These are phyloP conservation scores for Globisporangium canariense DNA, from an alignment of 352 stramenopile genomes.

Conservation along the genomic window DNA sequence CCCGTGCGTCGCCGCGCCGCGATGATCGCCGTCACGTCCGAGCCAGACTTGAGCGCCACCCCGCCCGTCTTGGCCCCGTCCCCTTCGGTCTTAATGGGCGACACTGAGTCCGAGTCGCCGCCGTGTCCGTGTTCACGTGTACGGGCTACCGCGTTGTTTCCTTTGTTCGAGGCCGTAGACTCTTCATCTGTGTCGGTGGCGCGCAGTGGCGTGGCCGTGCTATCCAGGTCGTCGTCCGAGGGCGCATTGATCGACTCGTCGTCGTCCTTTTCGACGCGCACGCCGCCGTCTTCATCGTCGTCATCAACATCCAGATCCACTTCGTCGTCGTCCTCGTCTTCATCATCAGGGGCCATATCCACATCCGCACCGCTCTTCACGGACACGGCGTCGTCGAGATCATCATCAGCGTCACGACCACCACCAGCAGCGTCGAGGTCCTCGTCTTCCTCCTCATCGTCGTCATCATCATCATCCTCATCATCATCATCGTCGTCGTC, in stretches of 20 bases:
- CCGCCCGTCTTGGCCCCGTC: conserved; percentile 9
- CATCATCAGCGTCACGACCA: conserved; percentile 16
- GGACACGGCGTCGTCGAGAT: conserved; percentile 12
- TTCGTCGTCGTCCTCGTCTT: conserved; percentile 24
- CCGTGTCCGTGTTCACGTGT: background rate
- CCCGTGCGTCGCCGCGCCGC: conserved; percentile 60
- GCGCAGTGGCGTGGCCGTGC: conserved; percentile 46
- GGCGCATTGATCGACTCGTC: conserved; percentile 70
- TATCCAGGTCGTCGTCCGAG: conserved; percentile 76
- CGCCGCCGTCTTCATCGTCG: conserved; percentile 50
- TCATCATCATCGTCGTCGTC: conserved; percentile 41
- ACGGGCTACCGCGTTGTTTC: background rate
- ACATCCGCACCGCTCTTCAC: conserved; percentile 14
- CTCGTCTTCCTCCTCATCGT: conserved; percentile 26
- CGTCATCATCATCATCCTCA: conserved; percentile 38
- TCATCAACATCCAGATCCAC: conserved; percentile 24
- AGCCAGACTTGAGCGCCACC: conserved; percentile 45
- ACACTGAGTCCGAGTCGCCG: conserved; percentile 31
- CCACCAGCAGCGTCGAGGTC: conserved; percentile 16
- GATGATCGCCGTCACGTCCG: conserved; percentile 69
- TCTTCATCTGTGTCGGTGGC: conserved; percentile 48
- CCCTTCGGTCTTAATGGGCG: conserved; percentile 18
- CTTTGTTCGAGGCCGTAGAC: background rate
- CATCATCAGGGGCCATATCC: conserved; percentile 10
- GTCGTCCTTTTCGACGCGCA: conserved; percentile 73